Base-by-base conservation (phyloP, 768 basidiomycete species). In the Phallus indusiatus region DNA sequence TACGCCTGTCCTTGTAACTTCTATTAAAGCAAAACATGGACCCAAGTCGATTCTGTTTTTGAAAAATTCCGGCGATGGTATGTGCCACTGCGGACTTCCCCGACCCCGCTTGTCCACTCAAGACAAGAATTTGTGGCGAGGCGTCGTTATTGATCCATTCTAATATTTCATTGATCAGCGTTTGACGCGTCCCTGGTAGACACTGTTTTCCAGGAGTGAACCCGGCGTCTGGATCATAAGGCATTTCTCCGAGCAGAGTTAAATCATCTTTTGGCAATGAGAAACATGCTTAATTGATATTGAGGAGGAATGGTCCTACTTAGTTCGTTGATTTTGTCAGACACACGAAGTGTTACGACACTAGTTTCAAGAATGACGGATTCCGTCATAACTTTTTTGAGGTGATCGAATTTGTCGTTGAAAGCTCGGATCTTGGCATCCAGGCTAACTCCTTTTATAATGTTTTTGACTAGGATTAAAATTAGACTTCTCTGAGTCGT, bases 1-100 rank as follows among this genome's bases (percentile, higher is more conserved):
- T 63, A 18, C 36, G 48, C 36, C 61, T 60, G 12, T 42, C 42
- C 42, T 42, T 42, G 50, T 51, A 51, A 16, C 50, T 51, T 33
- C 64, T 35, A 7, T 61, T 67, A 48, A 65, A 65, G 24, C 66
- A 69, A 60, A 70, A 65, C 52, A 67, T 66, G 20, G 59, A 64
- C 20, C 56, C 62, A 11, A 67, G 60, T 6, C 37, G 48, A 1
- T 24, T 54, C 16, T 58, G 42, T 5, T 37, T 56, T 5, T 35
- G 20, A 16, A 54, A 55, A 1, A 28, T 20, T 34, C 72, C 64
- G 12, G 71, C 67, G 1, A 72, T 62, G 0, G 71, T 70, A 42
- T 72, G 72, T 16, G 66, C 65, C 14, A 75, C 56, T 0, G 69
- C 65, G 0, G 70, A 64, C 53, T 71, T 71, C 1, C 71, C 71